Conservation (phyloP, 2,329 filamentous ascomycete genomes). For the Plectosphaerella cucumerina region DNA sequence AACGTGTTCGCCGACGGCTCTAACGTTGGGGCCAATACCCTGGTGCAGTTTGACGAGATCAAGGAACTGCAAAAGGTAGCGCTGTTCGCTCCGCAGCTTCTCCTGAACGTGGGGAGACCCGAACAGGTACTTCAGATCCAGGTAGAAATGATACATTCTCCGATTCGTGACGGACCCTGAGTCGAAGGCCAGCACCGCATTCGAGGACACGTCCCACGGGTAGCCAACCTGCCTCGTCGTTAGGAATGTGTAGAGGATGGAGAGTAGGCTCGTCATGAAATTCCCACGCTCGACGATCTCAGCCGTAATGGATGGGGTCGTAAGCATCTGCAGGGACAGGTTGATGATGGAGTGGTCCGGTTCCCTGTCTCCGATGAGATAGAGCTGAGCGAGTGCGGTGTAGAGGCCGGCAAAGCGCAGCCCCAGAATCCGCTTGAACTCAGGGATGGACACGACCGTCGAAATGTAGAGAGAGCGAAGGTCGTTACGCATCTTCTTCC, state of each 20-base stretch:
- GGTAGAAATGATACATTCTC: conserved; percentile 96
- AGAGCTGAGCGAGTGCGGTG: conserved; percentile 87
- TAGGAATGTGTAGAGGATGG: conserved; percentile 94
- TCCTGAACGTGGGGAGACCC: conserved; percentile 85
- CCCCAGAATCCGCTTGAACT: conserved; percentile 92
- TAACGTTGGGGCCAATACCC: conserved; percentile 90
- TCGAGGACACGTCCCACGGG: conserved; percentile 81
- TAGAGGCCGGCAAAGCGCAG: conserved; percentile 94
- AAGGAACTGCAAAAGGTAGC: conserved; percentile 90
- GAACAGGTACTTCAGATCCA: conserved; percentile 88
- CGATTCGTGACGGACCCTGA: conserved; percentile 92
- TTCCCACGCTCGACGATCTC: conserved; percentile 95
- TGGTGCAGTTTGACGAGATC: conserved; percentile 95
- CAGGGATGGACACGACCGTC: conserved; percentile 89
- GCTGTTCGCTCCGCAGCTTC: conserved; percentile 73
- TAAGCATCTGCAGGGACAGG: conserved; percentile 92
- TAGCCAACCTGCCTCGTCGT: conserved; percentile 95
- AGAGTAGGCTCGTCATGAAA: conserved; percentile 91
- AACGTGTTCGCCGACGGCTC: conserved; percentile 90
- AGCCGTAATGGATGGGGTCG: conserved; percentile 91
- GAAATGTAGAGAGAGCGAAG: conserved; percentile 92
- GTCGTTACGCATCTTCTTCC: conserved; percentile 92
- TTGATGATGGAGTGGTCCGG: conserved; percentile 99
- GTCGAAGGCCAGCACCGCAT: conserved; percentile 86
- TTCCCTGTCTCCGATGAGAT: conserved; percentile 91